Conservation (phyloP, 495 filamentous ascomycete species). For the Elasticomyces elasticus region DNA sequence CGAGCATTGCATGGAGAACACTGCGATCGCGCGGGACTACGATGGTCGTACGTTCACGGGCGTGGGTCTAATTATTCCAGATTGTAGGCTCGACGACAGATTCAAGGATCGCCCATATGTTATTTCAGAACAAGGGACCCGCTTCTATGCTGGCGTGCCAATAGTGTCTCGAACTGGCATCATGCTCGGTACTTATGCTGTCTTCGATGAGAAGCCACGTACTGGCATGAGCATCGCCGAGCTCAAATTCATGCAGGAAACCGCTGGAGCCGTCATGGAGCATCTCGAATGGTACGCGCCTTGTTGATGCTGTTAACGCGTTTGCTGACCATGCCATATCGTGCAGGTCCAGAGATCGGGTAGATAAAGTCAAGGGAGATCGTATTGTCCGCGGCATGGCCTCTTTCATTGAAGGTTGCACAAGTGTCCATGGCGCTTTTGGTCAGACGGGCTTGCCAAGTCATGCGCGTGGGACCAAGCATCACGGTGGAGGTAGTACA, state of each 20-base stretch:
- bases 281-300: conserved; percentile 39
- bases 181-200: conserved; percentile 14
- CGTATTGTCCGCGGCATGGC: conserved; percentile 7
- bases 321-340: too few relatives aligned
- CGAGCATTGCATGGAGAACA: conserved; percentile 20
- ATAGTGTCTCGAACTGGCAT: conserved; percentile 11
- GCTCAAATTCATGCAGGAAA: conserved; percentile 33
- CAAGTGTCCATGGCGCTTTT: neutral
- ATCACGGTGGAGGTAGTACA: neutral
- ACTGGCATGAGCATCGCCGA: conserved; percentile 27
- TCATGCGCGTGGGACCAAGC: neutral
- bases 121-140: neutral
- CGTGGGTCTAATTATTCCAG: conserved; percentile 23
- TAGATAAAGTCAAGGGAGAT: conserved; percentile 5
- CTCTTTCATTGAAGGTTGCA: conserved; percentile 6
- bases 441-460: neutral
- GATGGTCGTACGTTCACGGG: neutral
- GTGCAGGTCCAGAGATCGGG: conserved; percentile 22
- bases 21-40: conserved; percentile 21
- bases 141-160: conserved; percentile 22
- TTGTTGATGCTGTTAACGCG: too few relatives aligned
- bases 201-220: conserved; percentile 10
- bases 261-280: conserved; percentile 36
- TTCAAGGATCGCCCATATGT: conserved; percentile 28
- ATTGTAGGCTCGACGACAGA: conserved; percentile 31